phyloP scores from a whole-genome alignment of 169 alveolate species.

The Babesia microti region DNA sequence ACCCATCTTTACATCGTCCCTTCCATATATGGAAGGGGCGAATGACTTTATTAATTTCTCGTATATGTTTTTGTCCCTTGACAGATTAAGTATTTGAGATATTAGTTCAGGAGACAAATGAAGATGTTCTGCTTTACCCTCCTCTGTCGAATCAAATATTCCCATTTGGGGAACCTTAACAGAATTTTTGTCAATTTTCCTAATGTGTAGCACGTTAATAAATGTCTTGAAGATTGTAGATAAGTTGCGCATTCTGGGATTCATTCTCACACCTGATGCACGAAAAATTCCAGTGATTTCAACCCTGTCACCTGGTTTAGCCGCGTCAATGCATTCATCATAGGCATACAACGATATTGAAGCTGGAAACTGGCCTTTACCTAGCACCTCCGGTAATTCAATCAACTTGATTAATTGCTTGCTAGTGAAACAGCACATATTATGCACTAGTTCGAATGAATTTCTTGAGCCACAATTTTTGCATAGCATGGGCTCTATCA shows the following conservation, averaged over 20 bases:
- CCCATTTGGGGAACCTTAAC: neutral
- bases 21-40: conserved; percentile 96
- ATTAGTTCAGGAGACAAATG: conserved; percentile 48
- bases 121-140: conserved; percentile 42
- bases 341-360: conserved; percentile 75
- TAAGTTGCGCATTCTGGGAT: conserved; percentile 76
- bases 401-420: conserved; percentile 86
- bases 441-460: conserved; percentile 84
- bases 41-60: conserved; percentile 83
- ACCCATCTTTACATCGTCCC: conserved; percentile 88
- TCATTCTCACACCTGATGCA: conserved; percentile 84
- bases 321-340: conserved; percentile 88
- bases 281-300: conserved; percentile 90
- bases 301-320: conserved; percentile 95
- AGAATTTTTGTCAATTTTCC: conserved; percentile 30
- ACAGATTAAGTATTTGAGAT: conserved; percentile 65
- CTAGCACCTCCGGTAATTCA: conserved; percentile 75
- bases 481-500: conserved; percentile 90
- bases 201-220: conserved; percentile 81
- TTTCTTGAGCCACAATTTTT: conserved; percentile 78
- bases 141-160: conserved; percentile 23
- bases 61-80: conserved; percentile 79
- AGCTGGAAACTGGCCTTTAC: neutral
- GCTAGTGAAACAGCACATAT: conserved; percentile 85
- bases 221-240: conserved; percentile 83